These are phyloP conservation scores for Chalciporus sp. DNA, from an alignment of 1,284 basidiomycete genomes.

Conservation along the genomic window DNA sequence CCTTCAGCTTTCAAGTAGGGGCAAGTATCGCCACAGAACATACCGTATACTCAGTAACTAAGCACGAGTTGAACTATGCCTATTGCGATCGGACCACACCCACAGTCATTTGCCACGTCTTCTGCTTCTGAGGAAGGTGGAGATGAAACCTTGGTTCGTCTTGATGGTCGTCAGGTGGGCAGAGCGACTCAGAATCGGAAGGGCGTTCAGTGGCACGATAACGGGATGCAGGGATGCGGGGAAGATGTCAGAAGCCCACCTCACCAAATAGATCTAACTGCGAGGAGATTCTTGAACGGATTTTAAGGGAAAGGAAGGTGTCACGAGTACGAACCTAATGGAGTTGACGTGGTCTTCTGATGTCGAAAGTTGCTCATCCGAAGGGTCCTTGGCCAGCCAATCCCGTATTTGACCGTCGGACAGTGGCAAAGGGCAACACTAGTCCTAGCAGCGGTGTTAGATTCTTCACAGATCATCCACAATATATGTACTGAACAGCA, in stretches of 20 bases:
- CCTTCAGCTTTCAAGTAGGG: background rate
- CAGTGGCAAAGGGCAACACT: no score
- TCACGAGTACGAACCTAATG: background rate
- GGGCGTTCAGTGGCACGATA: background rate
- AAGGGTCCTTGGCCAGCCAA: no score
- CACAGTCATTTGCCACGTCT: background rate
- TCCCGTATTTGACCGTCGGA: no score
- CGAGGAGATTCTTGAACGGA: no score
- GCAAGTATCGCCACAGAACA: no score
- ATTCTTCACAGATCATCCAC: no score
- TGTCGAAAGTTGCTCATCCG: no score
- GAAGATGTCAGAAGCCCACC: slow-evolving; percentile 6
- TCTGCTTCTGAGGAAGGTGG: slow-evolving; percentile 2
- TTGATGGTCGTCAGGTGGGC: slow-evolving; percentile 27
- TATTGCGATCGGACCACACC: background rate
- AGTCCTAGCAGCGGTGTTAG: no score
- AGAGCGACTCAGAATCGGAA: background rate
- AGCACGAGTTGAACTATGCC: background rate
- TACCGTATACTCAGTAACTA: slow-evolving; percentile 5
- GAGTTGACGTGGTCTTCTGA: background rate
- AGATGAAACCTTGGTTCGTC: slow-evolving; percentile 7
- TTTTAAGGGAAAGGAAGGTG: background rate
- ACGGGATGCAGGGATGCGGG: background rate
- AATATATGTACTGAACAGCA: no score
- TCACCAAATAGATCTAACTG: background rate